phyloP scores from a whole-genome alignment of 2,329 filamentous ascomycete genomes.

The Claviceps paspali region DNA sequence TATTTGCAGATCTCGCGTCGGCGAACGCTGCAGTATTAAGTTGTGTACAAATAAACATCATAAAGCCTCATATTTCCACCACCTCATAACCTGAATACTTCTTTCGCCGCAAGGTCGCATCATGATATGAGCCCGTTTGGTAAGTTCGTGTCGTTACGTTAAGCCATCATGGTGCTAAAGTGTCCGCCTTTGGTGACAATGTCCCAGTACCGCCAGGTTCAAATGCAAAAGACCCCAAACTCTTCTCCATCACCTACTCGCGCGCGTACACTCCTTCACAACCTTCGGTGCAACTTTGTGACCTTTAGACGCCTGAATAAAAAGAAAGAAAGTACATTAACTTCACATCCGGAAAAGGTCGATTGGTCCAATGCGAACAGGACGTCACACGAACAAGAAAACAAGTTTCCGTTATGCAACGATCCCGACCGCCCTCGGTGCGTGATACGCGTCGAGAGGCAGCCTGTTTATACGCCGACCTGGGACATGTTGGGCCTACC shows the following conservation, averaged over 20 bases:
- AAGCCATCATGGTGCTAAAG: too few species aligned
- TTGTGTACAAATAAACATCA: constrained; percentile 10
- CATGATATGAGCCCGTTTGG: too few species aligned
- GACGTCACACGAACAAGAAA: background rate
- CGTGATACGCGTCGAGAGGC: background rate
- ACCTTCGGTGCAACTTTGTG: too few species aligned
- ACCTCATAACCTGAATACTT: constrained; percentile 5
- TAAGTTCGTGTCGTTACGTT: too few species aligned
- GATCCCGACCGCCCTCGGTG: constrained; percentile 1
- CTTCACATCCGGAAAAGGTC: background rate
- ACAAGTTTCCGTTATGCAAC: background rate
- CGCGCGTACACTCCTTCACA: too few species aligned
- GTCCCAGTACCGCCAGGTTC: too few species aligned
- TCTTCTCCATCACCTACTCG: background rate
- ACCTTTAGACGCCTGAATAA: constrained; percentile 4
- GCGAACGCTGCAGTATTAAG: constrained; percentile 1
- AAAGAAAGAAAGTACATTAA: constrained; percentile 2
- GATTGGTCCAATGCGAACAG: background rate
- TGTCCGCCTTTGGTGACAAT: too few species aligned
- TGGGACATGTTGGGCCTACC: constrained; percentile 40
- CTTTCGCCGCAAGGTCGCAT: background rate
- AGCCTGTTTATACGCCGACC: constrained; percentile 27
- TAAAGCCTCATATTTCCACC: constrained; percentile 8
- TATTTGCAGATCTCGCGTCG: background rate
- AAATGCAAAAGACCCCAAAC: too few species aligned